A percentile compares a stretch with the other conserved stretches of the same genome.
These are phyloP conservation scores for Fusarium oxysporum DNA, from an alignment of 2,329 filamentous ascomycete species.

Conservation along the genomic window DNA sequence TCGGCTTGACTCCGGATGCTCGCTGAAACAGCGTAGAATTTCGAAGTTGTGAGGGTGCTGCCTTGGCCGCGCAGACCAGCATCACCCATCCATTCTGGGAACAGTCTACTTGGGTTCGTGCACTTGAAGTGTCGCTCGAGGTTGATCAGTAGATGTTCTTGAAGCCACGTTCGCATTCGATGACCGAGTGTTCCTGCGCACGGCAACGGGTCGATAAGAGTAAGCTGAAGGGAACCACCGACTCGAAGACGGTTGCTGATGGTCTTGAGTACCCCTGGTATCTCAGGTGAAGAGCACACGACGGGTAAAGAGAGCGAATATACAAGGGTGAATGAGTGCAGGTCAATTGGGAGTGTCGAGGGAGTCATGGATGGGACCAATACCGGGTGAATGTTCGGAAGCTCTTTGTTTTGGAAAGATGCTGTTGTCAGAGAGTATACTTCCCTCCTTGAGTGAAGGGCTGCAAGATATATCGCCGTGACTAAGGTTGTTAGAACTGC, in stretches of 20 bases:
- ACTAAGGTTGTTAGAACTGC: constrained; percentile 48
- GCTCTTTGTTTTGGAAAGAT: constrained; percentile 53
- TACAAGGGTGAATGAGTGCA: constrained; percentile 60
- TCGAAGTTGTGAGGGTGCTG: constrained; percentile 61
- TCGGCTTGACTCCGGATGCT: constrained; percentile 41
- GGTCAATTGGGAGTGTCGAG: constrained; percentile 53
- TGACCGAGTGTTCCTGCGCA: constrained; percentile 67
- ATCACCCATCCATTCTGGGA: constrained; percentile 69
- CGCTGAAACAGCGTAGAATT: constrained; percentile 59
- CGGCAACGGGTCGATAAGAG: constrained; percentile 72
- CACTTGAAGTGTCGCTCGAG: constrained; percentile 70
- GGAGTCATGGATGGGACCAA: constrained; percentile 53
- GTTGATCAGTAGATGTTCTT: constrained; percentile 69
- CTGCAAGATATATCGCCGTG: constrained; percentile 62
- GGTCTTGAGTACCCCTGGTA: constrained; percentile 67
- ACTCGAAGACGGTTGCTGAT: constrained; percentile 67
- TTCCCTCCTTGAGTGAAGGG: constrained; percentile 53
- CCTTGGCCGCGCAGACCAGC: constrained; percentile 62
- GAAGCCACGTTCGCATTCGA: constrained; percentile 69
- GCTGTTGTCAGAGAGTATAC: constrained; percentile 61
- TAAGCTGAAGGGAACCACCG: constrained; percentile 68
- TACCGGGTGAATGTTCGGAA: constrained; percentile 56
- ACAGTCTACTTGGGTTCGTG: constrained; percentile 66
- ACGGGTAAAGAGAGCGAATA: constrained; percentile 68
- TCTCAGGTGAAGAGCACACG: constrained; percentile 65